Conservation (phyloP, 441 rosid genomes). For the California macrophylla region DNA sequence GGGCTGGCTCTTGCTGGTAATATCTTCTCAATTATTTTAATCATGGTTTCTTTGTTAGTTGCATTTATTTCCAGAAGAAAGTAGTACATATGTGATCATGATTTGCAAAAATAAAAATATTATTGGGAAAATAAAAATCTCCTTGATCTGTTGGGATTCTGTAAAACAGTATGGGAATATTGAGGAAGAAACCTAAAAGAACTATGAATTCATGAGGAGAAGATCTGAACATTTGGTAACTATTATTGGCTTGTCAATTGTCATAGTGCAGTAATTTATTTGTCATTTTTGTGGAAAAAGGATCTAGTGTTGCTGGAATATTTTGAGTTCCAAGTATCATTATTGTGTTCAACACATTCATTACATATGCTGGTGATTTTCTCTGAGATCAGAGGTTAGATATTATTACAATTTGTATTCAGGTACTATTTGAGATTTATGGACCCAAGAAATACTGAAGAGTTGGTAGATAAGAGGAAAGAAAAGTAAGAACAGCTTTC, state of each 20-base stretch:
- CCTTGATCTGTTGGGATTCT: neutral
- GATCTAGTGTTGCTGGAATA: neutral
- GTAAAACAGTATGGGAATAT: neutral
- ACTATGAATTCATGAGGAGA: neutral
- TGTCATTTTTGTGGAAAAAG: neutral
- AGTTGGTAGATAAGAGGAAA: slow-evolving; percentile 63
- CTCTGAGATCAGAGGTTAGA: slow-evolving; percentile 12
- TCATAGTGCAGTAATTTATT: neutral
- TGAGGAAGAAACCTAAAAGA: neutral
- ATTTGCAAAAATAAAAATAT: neutral
- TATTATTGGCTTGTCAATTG: neutral
- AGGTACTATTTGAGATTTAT: slow-evolving; percentile 97
- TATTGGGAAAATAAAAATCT: neutral
- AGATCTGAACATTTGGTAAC: neutral
- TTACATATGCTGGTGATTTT: neutral
- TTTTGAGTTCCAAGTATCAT: neutral
- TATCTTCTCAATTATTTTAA: slow-evolving; percentile 6
- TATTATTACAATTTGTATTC: slow-evolving; percentile 18
- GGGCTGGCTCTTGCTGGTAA: slow-evolving; percentile 99
- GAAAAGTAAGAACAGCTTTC: slow-evolving; percentile 50
- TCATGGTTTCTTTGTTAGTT: neutral
- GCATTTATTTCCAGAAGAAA: slow-evolving; percentile 1
- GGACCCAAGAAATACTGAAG: slow-evolving; percentile 75
- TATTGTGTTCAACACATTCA: slow-evolving; percentile 3
- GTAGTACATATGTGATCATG: neutral